phyloP scores from a whole-genome alignment of 2,329 filamentous ascomycete species.

The Trichoderma atrobrunneum region DNA sequence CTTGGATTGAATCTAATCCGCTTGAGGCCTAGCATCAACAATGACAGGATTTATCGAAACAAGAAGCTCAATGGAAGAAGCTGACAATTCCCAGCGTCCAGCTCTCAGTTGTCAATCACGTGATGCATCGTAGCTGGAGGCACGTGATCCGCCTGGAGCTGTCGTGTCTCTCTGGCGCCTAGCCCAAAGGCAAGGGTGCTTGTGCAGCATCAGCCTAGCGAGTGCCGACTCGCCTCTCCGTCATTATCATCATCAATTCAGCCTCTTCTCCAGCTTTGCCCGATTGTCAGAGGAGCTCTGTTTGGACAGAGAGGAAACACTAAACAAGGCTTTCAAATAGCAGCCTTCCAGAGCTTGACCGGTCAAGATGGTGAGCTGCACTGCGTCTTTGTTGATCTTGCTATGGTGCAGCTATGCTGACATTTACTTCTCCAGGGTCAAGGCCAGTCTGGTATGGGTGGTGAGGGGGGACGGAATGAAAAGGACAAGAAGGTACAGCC shows the following conservation, averaged over 20 bases:
- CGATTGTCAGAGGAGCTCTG: background rate
- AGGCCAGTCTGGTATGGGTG: constrained; percentile 83
- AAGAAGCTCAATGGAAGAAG: background rate
- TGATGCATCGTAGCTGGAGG: background rate
- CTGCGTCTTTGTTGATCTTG: background rate
- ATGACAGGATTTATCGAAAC: background rate
- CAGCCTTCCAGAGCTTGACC: constrained; percentile 30
- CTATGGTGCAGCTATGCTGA: constrained; percentile 1
- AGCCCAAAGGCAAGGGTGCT: constrained; percentile 29
- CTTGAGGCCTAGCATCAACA: background rate
- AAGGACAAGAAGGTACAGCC: constrained; percentile 86
- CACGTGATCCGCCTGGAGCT: constrained; percentile 37
- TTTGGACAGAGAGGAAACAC: background rate
- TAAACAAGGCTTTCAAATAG: constrained; percentile 14
- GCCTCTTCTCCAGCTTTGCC: constrained; percentile 3
- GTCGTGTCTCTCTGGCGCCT: constrained; percentile 49
- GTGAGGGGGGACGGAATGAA: constrained; percentile 68
- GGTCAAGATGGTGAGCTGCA: constrained; percentile 36
- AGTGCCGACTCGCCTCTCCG: constrained; percentile 13
- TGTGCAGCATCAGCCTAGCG: constrained; percentile 22
- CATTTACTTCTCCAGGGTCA: constrained; percentile 58
- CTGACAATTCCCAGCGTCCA: background rate
- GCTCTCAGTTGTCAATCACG: background rate
- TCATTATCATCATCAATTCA: constrained; percentile 10
- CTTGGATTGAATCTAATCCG: background rate